These are phyloP conservation scores for Trametes punicea DNA, from an alignment of 768 basidiomycete genomes.

Conservation along the genomic window DNA sequence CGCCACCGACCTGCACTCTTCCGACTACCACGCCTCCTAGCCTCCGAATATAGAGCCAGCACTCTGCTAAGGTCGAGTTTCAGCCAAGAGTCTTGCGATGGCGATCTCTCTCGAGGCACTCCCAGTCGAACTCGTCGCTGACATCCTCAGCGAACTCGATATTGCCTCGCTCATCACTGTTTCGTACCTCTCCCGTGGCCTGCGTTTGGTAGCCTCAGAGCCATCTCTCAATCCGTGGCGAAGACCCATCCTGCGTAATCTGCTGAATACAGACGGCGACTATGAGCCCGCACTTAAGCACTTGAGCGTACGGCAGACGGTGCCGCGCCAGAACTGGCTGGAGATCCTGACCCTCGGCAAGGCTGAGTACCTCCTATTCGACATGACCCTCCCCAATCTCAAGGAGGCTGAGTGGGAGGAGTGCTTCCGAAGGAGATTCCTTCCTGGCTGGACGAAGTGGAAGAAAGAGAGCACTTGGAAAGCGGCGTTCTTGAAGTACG, in stretches of 20 bases:
- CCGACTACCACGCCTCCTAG: neutral
- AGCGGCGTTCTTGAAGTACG: conserved; percentile 62
- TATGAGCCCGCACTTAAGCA: conserved; percentile 54
- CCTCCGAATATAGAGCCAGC: neutral
- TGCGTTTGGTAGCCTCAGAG: conserved; percentile 59
- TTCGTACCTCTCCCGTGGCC: conserved; percentile 58
- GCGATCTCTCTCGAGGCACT: conserved; percentile 40
- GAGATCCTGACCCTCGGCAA: conserved; percentile 65
- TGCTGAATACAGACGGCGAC: conserved; percentile 33
- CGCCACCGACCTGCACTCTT: conserved; percentile 9
- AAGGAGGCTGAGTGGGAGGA: conserved; percentile 70
- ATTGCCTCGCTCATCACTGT: conserved; percentile 54
- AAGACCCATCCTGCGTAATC: conserved; percentile 58
- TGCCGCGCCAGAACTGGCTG: conserved; percentile 79
- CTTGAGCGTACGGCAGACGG: conserved; percentile 57
- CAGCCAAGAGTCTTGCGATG: no score
- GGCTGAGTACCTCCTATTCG: conserved; percentile 61
- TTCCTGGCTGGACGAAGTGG: conserved; percentile 75
- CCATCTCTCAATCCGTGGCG: conserved; percentile 74
- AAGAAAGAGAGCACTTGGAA: conserved; percentile 64
- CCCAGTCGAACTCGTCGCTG: conserved; percentile 75
- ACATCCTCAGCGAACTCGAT: conserved; percentile 67
- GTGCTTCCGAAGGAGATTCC: conserved; percentile 64
- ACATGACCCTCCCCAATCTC: conserved; percentile 67
- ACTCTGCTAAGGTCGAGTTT: no score